Evolutionary conservation across 495 filamentous ascomycete genomes (phyloP).

Genomic region (Penicillium argentinense): DNA sequence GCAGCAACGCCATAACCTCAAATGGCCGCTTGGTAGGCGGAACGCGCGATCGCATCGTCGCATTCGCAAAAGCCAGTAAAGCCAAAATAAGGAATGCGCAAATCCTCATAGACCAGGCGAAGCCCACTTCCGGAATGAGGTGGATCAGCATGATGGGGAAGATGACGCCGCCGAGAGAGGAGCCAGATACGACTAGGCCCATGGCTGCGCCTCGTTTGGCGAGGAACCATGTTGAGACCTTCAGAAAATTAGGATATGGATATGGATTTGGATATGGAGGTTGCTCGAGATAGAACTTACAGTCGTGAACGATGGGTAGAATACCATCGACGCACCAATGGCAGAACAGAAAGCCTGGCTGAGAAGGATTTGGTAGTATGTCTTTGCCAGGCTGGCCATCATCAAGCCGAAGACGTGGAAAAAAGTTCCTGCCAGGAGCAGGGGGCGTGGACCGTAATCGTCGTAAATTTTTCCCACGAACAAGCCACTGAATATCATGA

Average conservation of each 20-base stretch:
- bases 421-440: conserved; percentile 8
- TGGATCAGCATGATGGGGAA: conserved; percentile 43
- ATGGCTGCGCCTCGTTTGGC: too few relatives aligned
- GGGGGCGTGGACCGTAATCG: conserved; percentile 13
- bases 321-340: background rate
- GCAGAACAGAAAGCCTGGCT: conserved; percentile 38
- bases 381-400: conserved; percentile 34
- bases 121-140: conserved; percentile 31
- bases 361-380: conserved; percentile 67
- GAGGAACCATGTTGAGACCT: too few relatives aligned
- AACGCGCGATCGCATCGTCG: conserved; percentile 26
- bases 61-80: conserved; percentile 28
- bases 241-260: too few relatives aligned
- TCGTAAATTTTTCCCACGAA: too few relatives aligned
- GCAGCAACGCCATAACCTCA: conserved; percentile 23
- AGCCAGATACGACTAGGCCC: conserved; percentile 21
- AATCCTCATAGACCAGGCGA: conserved; percentile 42
- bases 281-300: too few relatives aligned
- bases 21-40: conserved; percentile 20
- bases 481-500: too few relatives aligned
- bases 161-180: conserved; percentile 58
- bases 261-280: too few relatives aligned
- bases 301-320: background rate
- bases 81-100: conserved; percentile 37
- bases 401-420: conserved; percentile 20